phyloP scores from a whole-genome alignment of 2,329 filamentous ascomycete species.

The Cercospora beticola region DNA sequence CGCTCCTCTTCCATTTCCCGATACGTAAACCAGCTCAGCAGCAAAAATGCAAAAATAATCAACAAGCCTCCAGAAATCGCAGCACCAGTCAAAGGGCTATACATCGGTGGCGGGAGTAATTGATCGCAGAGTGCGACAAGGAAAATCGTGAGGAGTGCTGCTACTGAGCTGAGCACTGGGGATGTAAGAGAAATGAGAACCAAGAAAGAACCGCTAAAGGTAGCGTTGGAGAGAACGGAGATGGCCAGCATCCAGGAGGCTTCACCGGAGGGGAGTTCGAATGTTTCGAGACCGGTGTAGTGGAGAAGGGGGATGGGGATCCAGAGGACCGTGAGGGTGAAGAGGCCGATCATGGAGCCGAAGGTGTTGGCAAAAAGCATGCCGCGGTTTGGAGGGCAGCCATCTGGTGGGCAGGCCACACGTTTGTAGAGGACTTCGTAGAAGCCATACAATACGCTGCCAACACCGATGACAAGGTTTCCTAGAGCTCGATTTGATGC shows the following conservation, averaged over 20 bases:
- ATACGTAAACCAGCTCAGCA: slow-evolving; percentile 89
- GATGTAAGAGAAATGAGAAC: slow-evolving; percentile 90
- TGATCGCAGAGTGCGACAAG: slow-evolving; percentile 91
- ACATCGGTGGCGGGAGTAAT: slow-evolving; percentile 67
- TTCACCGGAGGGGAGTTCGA: slow-evolving; percentile 75
- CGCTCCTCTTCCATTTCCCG: slow-evolving; percentile 87
- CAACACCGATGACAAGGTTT: slow-evolving; percentile 87
- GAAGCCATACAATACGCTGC: slow-evolving; percentile 89
- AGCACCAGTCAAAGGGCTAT: slow-evolving; percentile 69
- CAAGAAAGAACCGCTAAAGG: slow-evolving; percentile 89
- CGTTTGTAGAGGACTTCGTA: slow-evolving; percentile 98
- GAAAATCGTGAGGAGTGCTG: slow-evolving; percentile 93
- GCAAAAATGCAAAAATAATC: slow-evolving; percentile 83
- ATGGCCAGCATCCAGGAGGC: slow-evolving; percentile 78
- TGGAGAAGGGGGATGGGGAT: slow-evolving; percentile 86
- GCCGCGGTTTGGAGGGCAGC: slow-evolving; percentile 77
- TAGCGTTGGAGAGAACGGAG: slow-evolving; percentile 82
- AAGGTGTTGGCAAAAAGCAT: slow-evolving; percentile 96
- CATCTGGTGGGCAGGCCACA: slow-evolving; percentile 88
- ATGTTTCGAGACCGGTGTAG: slow-evolving; percentile 72
- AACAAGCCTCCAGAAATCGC: slow-evolving; percentile 79
- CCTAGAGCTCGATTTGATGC: slow-evolving; percentile 72
- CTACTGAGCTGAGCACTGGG: slow-evolving; percentile 81
- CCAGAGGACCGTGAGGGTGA: slow-evolving; percentile 87
- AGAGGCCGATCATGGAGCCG: slow-evolving; percentile 79